Evolutionary conservation across 2,329 filamentous ascomycete genomes (phyloP).

Genomic region (Bimuria novae-zelandiae): DNA sequence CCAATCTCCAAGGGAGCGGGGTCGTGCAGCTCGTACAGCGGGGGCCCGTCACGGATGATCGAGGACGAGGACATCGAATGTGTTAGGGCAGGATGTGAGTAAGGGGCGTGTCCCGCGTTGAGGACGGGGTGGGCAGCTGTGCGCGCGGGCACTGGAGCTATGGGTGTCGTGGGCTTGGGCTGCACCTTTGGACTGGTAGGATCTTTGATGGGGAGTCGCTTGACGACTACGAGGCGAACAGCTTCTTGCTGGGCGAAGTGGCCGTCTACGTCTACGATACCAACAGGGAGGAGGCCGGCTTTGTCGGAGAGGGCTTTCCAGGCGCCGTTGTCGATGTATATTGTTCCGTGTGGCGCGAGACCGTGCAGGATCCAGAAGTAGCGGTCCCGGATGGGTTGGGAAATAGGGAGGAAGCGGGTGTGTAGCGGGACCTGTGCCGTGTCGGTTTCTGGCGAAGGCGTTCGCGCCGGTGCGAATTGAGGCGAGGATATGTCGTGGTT

Average conservation of each 20-base stretch:
- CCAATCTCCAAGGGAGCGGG: conserved; percentile 71
- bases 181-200: conserved; percentile 12
- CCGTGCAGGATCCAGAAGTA: conserved; percentile 98
- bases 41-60: conserved; percentile 16
- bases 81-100: conserved; percentile 7
- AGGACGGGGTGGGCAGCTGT: conserved; percentile 20
- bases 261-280: conserved; percentile 88
- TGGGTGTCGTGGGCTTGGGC: conserved; percentile 15
- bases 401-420: conserved; percentile 87
- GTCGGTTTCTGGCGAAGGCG: conserved; percentile 26
- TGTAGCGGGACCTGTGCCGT: conserved; percentile 65
- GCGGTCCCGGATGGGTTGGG: conserved; percentile 84
- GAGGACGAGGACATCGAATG: conserved; percentile 21
- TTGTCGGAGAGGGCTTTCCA: conserved; percentile 79
- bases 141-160: conserved; percentile 24
- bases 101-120: conserved; percentile 6
- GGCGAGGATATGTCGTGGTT: conserved; percentile 29
- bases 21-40: conserved; percentile 38
- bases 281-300: conserved; percentile 85
- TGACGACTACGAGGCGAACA: conserved; percentile 81
- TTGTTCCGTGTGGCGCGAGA: conserved; percentile 82
- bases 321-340: conserved; percentile 93
- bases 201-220: conserved; percentile 49
- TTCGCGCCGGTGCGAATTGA: conserved; percentile 36
- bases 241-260: conserved; percentile 91